Evolutionary conservation across 805 yeast genomes (phyloP).

Genomic region (Lipomyces kockii): DNA sequence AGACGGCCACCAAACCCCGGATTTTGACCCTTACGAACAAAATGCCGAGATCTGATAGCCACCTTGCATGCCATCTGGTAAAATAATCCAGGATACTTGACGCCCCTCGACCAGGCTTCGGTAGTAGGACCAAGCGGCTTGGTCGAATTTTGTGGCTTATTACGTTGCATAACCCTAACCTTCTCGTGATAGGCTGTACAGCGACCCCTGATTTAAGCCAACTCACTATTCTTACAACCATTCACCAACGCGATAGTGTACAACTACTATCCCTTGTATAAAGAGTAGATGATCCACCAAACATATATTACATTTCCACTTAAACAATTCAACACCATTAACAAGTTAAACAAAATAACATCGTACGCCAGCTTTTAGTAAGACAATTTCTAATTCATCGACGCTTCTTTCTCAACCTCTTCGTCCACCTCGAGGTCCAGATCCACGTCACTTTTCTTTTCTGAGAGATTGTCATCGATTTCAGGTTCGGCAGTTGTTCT

Average conservation of each 20-base stretch:
- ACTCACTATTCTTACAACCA: background rate
- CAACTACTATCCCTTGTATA: background rate
- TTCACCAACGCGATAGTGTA: background rate
- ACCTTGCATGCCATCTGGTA: too few relatives aligned
- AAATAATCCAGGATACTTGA: too few relatives aligned
- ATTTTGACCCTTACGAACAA: too few relatives aligned
- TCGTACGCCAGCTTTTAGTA: background rate
- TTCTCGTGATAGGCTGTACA: too few relatives aligned
- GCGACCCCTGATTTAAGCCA: background rate
- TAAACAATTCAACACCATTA: background rate
- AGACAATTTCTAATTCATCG: constrained; percentile 11
- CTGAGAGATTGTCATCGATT: background rate
- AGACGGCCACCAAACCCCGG: too few relatives aligned
- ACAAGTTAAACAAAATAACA: background rate
- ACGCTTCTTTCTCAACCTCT: constrained; percentile 25
- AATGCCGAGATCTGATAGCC: too few relatives aligned
- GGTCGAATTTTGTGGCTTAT: too few relatives aligned
- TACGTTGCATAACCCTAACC: too few relatives aligned
- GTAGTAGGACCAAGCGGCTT: too few relatives aligned
- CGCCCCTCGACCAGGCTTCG: too few relatives aligned
- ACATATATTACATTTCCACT: background rate
- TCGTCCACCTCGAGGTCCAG: constrained; percentile 23
- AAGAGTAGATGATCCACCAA: background rate
- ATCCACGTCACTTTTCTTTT: constrained; percentile 8
- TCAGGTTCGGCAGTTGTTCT: background rate